Conservation (phyloP, 371 early-diverging fungal genomes). For the Capillidium heterosporum region DNA sequence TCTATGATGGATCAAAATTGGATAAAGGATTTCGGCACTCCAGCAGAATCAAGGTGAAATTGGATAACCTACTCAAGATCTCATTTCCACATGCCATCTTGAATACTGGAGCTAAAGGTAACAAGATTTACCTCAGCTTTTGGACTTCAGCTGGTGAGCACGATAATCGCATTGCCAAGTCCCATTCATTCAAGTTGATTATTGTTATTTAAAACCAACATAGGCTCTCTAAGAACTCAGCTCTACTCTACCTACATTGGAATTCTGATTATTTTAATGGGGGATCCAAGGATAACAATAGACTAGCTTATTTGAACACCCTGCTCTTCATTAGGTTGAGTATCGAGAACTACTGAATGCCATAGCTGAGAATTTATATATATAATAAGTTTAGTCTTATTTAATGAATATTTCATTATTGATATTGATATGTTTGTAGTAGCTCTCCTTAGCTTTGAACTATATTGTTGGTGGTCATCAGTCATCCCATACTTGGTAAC, state of each 20-base stretch:
- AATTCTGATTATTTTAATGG: slow-evolving; percentile 10
- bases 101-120: not conserved
- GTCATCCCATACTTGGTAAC: slow-evolving; percentile 31
- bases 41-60: slow-evolving; percentile 18
- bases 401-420: too few species aligned
- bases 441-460: too few species aligned
- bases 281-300: too few species aligned
- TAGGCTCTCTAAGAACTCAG: slow-evolving; percentile 17
- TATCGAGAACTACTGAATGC: too few species aligned
- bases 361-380: too few species aligned
- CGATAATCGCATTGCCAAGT: slow-evolving; percentile 26
- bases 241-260: not conserved
- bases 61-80: slow-evolving; percentile 17
- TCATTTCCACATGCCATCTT: slow-evolving; percentile 42
- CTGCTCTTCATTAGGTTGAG: too few species aligned
- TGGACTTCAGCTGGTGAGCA: slow-evolving; percentile 22
- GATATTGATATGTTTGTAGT: too few species aligned
- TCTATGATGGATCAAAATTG: slow-evolving; percentile 32
- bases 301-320: too few species aligned
- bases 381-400: too few species aligned
- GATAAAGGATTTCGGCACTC: slow-evolving; percentile 25
- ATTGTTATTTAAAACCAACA: slow-evolving; percentile 32
- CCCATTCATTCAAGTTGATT: slow-evolving; percentile 33
- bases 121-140: slow-evolving; percentile 17
- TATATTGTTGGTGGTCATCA: slow-evolving; percentile 12